These are phyloP conservation scores for Penicillium freii DNA, from an alignment of 2,329 filamentous ascomycete genomes.

Conservation along the genomic window DNA sequence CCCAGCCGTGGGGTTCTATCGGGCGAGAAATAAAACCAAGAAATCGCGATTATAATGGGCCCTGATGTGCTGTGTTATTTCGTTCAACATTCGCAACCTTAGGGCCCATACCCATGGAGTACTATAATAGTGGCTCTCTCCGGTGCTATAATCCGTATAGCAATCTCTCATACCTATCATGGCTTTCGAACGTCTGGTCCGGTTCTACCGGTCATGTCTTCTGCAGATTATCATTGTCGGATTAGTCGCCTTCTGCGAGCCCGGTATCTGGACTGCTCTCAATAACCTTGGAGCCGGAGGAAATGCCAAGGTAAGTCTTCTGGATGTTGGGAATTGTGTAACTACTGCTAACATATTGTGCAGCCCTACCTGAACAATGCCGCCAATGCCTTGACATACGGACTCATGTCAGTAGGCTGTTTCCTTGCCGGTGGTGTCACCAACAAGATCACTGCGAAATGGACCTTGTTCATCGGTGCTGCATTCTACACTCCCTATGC, in stretches of 20 bases:
- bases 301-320: slow-evolving; percentile 15
- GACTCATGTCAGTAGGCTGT: slow-evolving; percentile 48
- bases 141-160: no score
- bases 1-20: not conserved
- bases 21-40: not conserved
- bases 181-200: slow-evolving; percentile 3
- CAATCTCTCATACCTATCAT: not conserved
- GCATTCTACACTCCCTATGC: slow-evolving; percentile 46
- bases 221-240: slow-evolving; percentile 44
- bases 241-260: slow-evolving; percentile 43
- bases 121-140: not conserved
- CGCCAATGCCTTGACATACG: slow-evolving; percentile 50
- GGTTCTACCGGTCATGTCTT: slow-evolving; percentile 44
- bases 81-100: not conserved
- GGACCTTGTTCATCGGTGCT: slow-evolving; percentile 40
- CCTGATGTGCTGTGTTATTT: slow-evolving; percentile 13
- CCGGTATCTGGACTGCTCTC: slow-evolving; percentile 47
- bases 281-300: slow-evolving; percentile 47
- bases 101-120: not conserved
- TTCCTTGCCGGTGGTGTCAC: slow-evolving; percentile 46
- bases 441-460: slow-evolving; percentile 44
- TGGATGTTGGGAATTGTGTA: not conserved
- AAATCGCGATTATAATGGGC: slow-evolving; percentile 13
- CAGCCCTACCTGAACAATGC: slow-evolving; percentile 51
- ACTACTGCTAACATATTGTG: slow-evolving; percentile 19